Percentiles rank a stretch among this genome's conserved stretches.
phyloP scores from a whole-genome alignment of 225 moss, liverwort and hornwort genomes.

The Physcomitrium patens region DNA sequence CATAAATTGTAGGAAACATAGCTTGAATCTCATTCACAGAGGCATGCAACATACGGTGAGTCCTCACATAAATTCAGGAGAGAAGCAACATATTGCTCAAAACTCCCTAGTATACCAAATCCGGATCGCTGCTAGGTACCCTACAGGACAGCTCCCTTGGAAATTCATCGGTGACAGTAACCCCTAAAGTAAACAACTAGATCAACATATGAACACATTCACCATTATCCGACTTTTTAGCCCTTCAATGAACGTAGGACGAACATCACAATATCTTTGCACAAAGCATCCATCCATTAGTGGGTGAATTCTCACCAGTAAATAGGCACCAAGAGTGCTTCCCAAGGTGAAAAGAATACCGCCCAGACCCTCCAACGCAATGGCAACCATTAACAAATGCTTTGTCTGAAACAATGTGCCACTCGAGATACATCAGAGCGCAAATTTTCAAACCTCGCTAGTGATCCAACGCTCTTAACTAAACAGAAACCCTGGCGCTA shows the following conservation, averaged over 20 bases:
- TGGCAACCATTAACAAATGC: constrained; percentile 82
- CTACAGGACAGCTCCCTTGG: background rate
- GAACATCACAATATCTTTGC: background rate
- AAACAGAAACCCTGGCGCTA: background rate
- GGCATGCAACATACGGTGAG: background rate
- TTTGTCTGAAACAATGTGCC: constrained; percentile 67
- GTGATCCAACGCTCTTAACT: constrained; percentile 19
- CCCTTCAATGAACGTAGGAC: background rate
- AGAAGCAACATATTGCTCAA: background rate
- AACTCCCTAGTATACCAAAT: background rate
- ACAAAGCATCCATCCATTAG: constrained; percentile 7
- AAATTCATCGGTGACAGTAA: background rate
- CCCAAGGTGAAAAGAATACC: constrained; percentile 89
- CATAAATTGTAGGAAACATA: background rate
- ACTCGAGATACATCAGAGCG: background rate
- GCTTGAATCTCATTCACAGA: constrained; percentile 27
- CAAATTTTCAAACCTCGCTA: constrained; percentile 10
- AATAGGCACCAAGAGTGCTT: constrained; percentile 87
- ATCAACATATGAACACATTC: background rate
- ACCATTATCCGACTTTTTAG: background rate
- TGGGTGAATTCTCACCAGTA: constrained; percentile 64
- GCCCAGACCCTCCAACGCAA: constrained; percentile 90
- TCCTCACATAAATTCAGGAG: background rate
- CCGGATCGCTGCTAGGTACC: background rate
- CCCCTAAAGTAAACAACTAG: background rate